Base-by-base conservation (phyloP, 192 early-diverging fungal genomes). In the Backusella macrospora region DNA sequence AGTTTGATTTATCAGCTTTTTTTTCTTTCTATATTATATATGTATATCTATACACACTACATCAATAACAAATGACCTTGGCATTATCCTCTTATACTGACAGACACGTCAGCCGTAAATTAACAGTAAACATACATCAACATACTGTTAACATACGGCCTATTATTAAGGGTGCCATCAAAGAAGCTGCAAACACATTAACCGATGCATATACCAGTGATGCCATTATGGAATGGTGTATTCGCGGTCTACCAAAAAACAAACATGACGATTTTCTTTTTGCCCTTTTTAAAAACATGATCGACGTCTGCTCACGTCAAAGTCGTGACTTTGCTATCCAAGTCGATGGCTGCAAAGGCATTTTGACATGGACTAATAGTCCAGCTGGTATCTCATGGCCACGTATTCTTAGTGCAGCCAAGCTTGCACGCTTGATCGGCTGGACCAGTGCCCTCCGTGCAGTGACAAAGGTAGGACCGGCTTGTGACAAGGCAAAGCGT, bases 341-440 rank as follows among this genome's bases (percentile, higher is more conserved):
- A 74, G 75, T 74, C 4, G 79, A 81, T 16, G 79, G 75, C 1
- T 81, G 74, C 45, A 81, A 81, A 40, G 79, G 79, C 62, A 68
- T 76, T 10, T 34, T 76, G 15, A 46, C 76, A n/a, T 81, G 75
- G 75, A 69, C 71, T 6, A 81, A 63, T 18, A 39, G 52, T 23
- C n/a, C 74, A 0, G 18, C 45, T 4, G 74, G 75, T 12, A 39
- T 66, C 4, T 65, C 71, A 23, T 66, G 68, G 38, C 75, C 69
- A 14, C 62, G 62, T 23, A 43, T 48, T 6, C 43, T 73, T 10
- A 62, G 68, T 7, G 44, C 55, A 1, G 62, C 75, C 21, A 70
- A 76, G 42, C 18, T 76, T 8, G 75, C 75, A 23, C 42, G 69
- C 5, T 23, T 70, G 43, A 70, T 76, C 23, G 69, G 75, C 3